These are phyloP conservation scores for Aspergillus tubingensis DNA, from an alignment of 2,329 filamentous ascomycete genomes.

Conservation along the genomic window DNA sequence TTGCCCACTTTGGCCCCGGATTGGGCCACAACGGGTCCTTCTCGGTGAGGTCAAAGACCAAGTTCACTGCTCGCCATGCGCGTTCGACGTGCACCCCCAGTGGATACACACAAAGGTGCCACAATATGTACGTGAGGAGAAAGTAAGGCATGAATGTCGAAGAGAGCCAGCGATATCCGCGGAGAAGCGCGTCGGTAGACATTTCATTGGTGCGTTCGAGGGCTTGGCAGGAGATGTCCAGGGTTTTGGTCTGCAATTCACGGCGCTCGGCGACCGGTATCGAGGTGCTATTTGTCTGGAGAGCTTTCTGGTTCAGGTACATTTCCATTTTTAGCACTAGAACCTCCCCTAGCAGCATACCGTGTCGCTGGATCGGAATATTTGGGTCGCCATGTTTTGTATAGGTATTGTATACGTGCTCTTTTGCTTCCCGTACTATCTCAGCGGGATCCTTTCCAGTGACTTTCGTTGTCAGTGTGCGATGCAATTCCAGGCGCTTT, in stretches of 20 bases:
- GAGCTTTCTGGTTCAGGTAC: conserved; percentile 28
- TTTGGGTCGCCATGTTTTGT: conserved; percentile 55
- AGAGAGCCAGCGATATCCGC: conserved; percentile 41
- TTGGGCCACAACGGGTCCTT: conserved; percentile 22
- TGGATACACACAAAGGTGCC: conserved; percentile 47
- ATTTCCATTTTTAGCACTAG: conserved; percentile 41
- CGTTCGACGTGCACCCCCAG: conserved; percentile 29
- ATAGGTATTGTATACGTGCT: conserved; percentile 52
- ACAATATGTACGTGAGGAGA: conserved; percentile 48
- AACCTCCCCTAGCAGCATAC: conserved; percentile 29
- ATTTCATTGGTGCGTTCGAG: conserved; percentile 37
- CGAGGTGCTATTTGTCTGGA: background rate
- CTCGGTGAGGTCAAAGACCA: conserved; percentile 20
- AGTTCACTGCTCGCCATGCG: conserved; percentile 34
- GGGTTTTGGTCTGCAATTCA: background rate
- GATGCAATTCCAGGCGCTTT: conserved; percentile 2
- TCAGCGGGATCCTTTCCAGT: conserved; percentile 33
- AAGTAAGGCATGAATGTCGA: conserved; percentile 49
- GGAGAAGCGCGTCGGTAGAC: conserved; percentile 42
- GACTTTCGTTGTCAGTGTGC: conserved; percentile 36
- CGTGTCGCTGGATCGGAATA: conserved; percentile 48
- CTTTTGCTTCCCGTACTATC: conserved; percentile 47
- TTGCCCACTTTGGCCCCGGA: conserved; percentile 26
- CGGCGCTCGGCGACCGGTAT: background rate
- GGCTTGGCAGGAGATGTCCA: conserved; percentile 36